These are phyloP conservation scores for Thraustotheca clavata DNA, from an alignment of 352 stramenopile species.

Conservation along the genomic window DNA sequence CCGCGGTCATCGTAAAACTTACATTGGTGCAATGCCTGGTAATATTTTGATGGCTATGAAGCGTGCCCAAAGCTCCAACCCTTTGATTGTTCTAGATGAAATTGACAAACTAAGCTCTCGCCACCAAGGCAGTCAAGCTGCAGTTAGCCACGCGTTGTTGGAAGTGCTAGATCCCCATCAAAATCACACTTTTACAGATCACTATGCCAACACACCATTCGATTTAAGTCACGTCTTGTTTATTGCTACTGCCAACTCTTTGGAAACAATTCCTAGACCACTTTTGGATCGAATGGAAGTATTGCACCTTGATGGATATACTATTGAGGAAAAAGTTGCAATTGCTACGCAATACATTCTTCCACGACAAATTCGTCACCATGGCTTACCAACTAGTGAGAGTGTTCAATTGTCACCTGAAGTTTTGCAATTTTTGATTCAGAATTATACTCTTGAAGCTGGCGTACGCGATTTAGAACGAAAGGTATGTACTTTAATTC, in stretches of 20 bases:
- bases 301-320: constrained; percentile 75
- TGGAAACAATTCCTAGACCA: constrained; percentile 64
- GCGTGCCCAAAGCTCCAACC: constrained; percentile 65
- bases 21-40: constrained; percentile 80
- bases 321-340: constrained; percentile 72
- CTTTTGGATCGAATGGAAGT: constrained; percentile 83
- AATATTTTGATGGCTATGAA: constrained; percentile 74
- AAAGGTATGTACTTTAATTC: constrained; percentile 23
- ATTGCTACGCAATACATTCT: constrained; percentile 72
- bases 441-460: constrained; percentile 80
- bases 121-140: constrained; percentile 39
- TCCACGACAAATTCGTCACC: constrained; percentile 66
- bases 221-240: constrained; percentile 81
- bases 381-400: constrained; percentile 44
- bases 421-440: constrained; percentile 58
- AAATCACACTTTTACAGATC: constrained; percentile 80
- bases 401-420: constrained; percentile 32
- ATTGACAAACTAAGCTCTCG: constrained; percentile 75
- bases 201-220: constrained; percentile 83
- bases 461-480: constrained; percentile 78
- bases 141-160: constrained; percentile 38
- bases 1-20: constrained; percentile 77
- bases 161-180: constrained; percentile 84
- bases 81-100: constrained; percentile 81
- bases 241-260: constrained; percentile 74